Evolutionary conservation across 495 filamentous ascomycete genomes (phyloP), one percentile per base, ranked within the genome.

Genomic region (Hypoxylon intermedium): DNA sequence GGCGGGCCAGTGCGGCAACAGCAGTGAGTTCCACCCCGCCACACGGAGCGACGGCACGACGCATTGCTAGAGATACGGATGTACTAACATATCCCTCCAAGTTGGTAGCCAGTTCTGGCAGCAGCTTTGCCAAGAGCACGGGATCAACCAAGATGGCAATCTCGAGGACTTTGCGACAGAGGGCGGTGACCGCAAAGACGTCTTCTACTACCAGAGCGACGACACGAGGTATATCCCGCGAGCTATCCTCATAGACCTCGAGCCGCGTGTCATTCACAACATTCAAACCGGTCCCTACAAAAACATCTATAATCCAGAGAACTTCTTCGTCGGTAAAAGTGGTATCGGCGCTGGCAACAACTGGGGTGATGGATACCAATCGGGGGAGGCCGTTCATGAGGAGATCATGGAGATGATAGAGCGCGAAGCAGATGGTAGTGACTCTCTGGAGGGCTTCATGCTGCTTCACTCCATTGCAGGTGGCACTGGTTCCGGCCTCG

Each of bases 361-460:
- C 73, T 98, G 94, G 94, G 94, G 90, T 54, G 87, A 93, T 62
- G 94, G 94, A 13, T 98, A 98, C 76, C 84, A 91, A 37, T 88
- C 88, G n/a, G 94, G 92, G 58, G 92, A 97, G 71, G 78, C 79
- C 23, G 92, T 98, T 15, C 90, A 97, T 61, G 94, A 98, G 69
- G 94, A 98, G 72, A 90, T 98, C 50, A 90, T 98, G 80, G 94
- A 98, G 72, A 98, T 98, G 93, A 97, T 98, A 65, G 95, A 98
- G 73, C 89, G 94, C 52, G 94, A 98, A 74, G 94, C 94, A 13
- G 94, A 98, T 74, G 94, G 94, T 16, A 97, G 93, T 76, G 94
- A 98, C 71, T 97, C 92, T 30, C 79, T 98, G 18, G 94, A 98
- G 86, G 94, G 93, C 11, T 98, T 98, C 75, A 98, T 98, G 93